Evolutionary conservation across 306 rosid species (phyloP), one percentile per base, ranked within the genome.

Genomic region (Sicyos edulis): DNA sequence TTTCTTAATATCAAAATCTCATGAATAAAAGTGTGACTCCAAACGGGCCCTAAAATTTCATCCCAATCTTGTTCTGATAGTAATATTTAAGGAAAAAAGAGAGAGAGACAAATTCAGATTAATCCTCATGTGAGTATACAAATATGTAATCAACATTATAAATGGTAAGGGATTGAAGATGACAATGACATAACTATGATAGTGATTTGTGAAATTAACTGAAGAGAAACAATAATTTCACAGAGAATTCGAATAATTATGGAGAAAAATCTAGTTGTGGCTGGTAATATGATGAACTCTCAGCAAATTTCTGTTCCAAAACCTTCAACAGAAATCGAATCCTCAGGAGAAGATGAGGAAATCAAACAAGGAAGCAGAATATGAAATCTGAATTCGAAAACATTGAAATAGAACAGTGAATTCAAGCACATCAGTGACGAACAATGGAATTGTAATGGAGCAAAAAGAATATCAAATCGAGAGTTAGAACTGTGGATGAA

Each of bases 401-500:
- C 72, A 21, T 44, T 47, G 72, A 67, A 47, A 6, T 22, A 47
- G 5, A 22, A 45, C 34, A 45, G 40, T 45, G 20, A 45, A 45
- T 45, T 9, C 45, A 47, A 67, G 12, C 37, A 5, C 72, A 67
- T 19, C 37, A 66, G 53, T 42, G 1, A 65, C 6, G 11, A 5
- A 42, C 20, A 63, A 65, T 44, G 71, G 34, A 42, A 20, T 68
- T 29, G 73, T 47, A 68, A 68, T 22, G 34, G 45, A 50, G 21
- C 73, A 68, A 68, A 68, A 68, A 14, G 58, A 68, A 68, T 68
- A 22, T 49, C 22, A 15, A 50, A 68, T 15, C 22, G 3, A 24
- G 57, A 68, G 32, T 61, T 32, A 6, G 47, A 32, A 61, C 45
- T 13, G 68, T 32, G 11, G 20, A n/a, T 20, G 72, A 64, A 64